A percentile compares a stretch with the other conserved stretches of the same genome.
These are phyloP conservation scores for Leccinum pallidistipes DNA, from an alignment of 1,284 basidiomycete genomes.

Conservation along the genomic window DNA sequence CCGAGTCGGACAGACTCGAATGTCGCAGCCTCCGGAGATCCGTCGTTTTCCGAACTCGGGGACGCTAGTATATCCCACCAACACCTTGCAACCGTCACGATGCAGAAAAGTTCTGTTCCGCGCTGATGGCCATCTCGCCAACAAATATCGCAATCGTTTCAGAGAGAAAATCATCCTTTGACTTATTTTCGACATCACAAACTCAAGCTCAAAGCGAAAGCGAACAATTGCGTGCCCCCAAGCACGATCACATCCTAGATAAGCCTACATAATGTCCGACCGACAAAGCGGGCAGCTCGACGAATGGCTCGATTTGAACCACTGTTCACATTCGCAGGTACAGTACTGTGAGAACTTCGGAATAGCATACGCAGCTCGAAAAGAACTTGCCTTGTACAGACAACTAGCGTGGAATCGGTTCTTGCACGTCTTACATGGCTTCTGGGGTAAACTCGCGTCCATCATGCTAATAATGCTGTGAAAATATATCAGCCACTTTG, in stretches of 20 bases:
- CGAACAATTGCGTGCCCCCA: neutral
- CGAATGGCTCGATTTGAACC: conserved; percentile 91
- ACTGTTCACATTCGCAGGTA: conserved; percentile 44
- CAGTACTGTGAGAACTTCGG: neutral
- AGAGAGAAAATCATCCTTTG: too few relatives aligned
- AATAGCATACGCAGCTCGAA: neutral
- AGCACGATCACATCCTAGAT: neutral
- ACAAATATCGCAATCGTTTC: too few relatives aligned
- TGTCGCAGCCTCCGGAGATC: too few relatives aligned
- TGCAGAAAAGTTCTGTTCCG: too few relatives aligned
- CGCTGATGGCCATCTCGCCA: too few relatives aligned
- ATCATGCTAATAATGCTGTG: conserved; percentile 88
- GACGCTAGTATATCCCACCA: too few relatives aligned
- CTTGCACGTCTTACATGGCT: conserved; percentile 93
- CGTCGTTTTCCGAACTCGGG: too few relatives aligned
- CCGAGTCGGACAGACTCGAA: too few relatives aligned
- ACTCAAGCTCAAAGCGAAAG: neutral
- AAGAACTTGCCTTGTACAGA: conserved; percentile 73
- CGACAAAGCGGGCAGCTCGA: conserved; percentile 92
- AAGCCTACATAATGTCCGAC: conserved; percentile 62
- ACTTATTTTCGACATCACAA: too few relatives aligned
- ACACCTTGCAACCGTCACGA: too few relatives aligned
- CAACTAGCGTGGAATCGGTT: conserved; percentile 95
- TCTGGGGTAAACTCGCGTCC: conserved; percentile 87
- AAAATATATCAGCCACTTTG: conserved; percentile 1